Evolutionary conservation across 345 rosid species (phyloP).

Genomic region (Aethionema arabicum): DNA sequence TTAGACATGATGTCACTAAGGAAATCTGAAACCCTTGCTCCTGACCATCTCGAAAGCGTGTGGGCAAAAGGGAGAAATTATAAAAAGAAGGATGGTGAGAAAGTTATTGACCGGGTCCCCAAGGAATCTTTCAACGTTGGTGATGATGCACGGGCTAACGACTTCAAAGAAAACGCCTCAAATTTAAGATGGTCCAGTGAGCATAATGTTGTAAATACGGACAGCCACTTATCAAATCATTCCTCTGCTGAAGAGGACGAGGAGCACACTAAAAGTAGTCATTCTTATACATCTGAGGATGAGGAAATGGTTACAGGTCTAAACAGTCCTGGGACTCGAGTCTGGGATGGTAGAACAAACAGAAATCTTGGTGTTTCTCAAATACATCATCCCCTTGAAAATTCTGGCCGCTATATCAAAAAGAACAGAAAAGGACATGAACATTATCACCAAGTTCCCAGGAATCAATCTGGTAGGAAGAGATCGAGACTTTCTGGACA

Average conservation of each 20-base stretch:
- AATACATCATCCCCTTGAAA: constrained; percentile 98
- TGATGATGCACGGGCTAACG: constrained; percentile 34
- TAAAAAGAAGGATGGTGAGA: constrained; percentile 47
- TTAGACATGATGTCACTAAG: constrained; percentile 77
- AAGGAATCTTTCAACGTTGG: constrained; percentile 38
- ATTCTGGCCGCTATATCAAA: constrained; percentile 44
- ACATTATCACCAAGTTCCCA: constrained; percentile 47
- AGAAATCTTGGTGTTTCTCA: constrained; percentile 66
- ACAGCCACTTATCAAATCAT: constrained; percentile 39
- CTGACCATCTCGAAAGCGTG: constrained; percentile 93
- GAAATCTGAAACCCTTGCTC: constrained; percentile 87
- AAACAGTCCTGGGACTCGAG: constrained; percentile 87
- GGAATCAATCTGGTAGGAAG: constrained; percentile 60
- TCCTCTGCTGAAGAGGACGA: constrained; percentile 57
- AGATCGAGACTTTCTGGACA: constrained; percentile 72
- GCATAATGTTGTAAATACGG: constrained; percentile 37
- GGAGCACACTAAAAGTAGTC: constrained; percentile 53
- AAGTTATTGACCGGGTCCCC: constrained; percentile 33
- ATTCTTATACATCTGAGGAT: constrained; percentile 73
- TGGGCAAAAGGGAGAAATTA: constrained; percentile 98
- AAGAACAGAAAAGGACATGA: constrained; percentile 55
- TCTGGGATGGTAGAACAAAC: constrained; percentile 93
- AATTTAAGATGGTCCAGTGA: constrained; percentile 34
- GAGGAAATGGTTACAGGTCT: constrained; percentile 85
- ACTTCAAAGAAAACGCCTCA: constrained; percentile 24